Percentiles rank a stretch among this genome's conserved stretches.
Conservation (phyloP, 768 basidiomycete genomes). For the Agaricus sinodeliciosus region DNA sequence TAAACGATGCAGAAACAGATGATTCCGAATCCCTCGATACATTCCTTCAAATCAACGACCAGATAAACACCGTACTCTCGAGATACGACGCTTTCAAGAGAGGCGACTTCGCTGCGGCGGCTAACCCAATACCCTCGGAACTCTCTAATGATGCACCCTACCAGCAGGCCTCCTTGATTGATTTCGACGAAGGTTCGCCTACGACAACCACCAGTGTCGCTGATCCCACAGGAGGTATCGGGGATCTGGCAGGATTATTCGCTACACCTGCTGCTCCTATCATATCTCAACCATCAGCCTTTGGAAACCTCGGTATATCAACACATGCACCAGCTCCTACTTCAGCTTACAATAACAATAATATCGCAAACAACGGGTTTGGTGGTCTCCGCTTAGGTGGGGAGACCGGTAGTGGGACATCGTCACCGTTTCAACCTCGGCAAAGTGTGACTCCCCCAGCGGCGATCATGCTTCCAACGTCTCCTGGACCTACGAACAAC, state of each 20-base stretch:
- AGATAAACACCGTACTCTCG: slow-evolving; percentile 87
- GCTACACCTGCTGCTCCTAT: slow-evolving; percentile 23
- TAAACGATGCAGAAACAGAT: slow-evolving; percentile 85
- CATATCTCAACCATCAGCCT: slow-evolving; percentile 5
- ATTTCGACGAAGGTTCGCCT: slow-evolving; percentile 55
- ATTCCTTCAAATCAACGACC: slow-evolving; percentile 93
- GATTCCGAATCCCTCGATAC: slow-evolving; percentile 91
- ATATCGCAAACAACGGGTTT: slow-evolving; percentile 11
- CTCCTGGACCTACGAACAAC: neutral
- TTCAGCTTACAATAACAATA: slow-evolving; percentile 13
- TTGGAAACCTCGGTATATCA: neutral
- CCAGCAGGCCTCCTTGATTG: slow-evolving; percentile 56
- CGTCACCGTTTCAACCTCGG: slow-evolving; percentile 11
- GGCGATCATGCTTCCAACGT: slow-evolving; percentile 1
- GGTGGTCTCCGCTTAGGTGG: slow-evolving; percentile 4
- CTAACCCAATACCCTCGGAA: slow-evolving; percentile 64
- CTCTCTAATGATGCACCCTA: slow-evolving; percentile 28
- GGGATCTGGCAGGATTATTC: slow-evolving; percentile 66
- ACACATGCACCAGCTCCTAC: slow-evolving; percentile 12
- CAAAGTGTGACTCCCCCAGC: slow-evolving; percentile 3
- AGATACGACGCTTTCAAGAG: slow-evolving; percentile 92
- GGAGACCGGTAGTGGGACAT: neutral
- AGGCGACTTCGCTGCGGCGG: slow-evolving; percentile 72
- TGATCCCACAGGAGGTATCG: slow-evolving; percentile 18
- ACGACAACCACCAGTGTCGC: slow-evolving; percentile 17